A percentile compares a stretch with the other conserved stretches of the same genome.
These are phyloP conservation scores for Neckera pumila DNA, from an alignment of 225 moss, liverwort and hornwort species.

Conservation along the genomic window DNA sequence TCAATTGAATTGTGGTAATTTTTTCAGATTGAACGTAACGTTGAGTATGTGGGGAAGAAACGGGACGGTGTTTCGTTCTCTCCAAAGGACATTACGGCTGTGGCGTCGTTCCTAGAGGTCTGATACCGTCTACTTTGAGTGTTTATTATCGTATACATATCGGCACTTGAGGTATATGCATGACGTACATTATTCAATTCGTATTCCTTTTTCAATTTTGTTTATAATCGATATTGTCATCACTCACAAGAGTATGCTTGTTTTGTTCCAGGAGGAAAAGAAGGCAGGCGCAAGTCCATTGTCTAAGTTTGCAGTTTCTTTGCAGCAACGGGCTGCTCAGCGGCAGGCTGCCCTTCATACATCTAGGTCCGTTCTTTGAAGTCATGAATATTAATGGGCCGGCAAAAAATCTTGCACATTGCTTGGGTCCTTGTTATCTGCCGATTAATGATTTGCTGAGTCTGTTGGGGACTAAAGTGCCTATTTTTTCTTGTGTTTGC, in stretches of 20 bases:
- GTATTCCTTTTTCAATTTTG: neutral
- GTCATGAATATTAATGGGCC: neutral
- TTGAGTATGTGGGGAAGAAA: constrained; percentile 68
- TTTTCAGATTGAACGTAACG: constrained; percentile 67
- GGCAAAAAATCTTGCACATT: neutral
- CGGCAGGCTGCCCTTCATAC: constrained; percentile 47
- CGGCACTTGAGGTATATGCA: neutral
- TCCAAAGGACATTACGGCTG: constrained; percentile 59
- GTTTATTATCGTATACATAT: neutral
- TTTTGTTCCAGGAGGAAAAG: constrained; percentile 50
- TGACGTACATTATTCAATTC: neutral
- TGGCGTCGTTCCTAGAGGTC: constrained; percentile 65
- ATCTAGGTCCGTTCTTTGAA: constrained; percentile 33
- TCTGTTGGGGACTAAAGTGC: neutral
- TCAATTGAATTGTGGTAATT: neutral
- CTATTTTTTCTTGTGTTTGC: constrained; percentile 3
- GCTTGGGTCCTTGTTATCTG: neutral
- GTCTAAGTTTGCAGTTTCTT: constrained; percentile 45
- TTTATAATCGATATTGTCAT: neutral
- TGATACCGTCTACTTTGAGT: neutral
- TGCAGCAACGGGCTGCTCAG: constrained; percentile 62
- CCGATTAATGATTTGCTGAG: neutral
- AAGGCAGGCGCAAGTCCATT: constrained; percentile 67
- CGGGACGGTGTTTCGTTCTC: constrained; percentile 64
- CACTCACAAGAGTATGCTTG: neutral